Percentiles rank a stretch among this genome's conserved stretches.
Evolutionary conservation across 2,329 filamentous ascomycete species (phyloP).

Genomic region (Paramyrothecium roridum): DNA sequence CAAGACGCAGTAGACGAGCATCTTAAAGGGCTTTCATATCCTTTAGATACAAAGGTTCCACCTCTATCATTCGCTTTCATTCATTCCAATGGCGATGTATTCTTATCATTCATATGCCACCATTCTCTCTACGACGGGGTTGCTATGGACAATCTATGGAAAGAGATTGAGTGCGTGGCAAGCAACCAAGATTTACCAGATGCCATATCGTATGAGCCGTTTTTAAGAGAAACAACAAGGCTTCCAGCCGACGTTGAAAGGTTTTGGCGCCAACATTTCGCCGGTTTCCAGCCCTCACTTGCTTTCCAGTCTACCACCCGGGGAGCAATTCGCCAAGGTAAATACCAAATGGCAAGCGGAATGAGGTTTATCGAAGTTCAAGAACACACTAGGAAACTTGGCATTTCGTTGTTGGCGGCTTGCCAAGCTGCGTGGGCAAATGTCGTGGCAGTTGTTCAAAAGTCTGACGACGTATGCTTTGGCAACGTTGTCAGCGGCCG

Average conservation of each 20-base stretch:
- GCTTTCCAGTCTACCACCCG: constrained; percentile 18
- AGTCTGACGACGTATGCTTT: constrained; percentile 70
- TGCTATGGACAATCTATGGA: constrained; percentile 66
- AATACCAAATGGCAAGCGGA: constrained; percentile 22
- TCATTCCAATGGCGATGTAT: constrained; percentile 20
- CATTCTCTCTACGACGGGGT: constrained; percentile 87
- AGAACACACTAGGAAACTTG: constrained; percentile 45
- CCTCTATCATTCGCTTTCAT: constrained; percentile 45
- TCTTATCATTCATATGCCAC: constrained; percentile 57
- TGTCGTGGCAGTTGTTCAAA: constrained; percentile 54
- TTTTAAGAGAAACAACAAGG: constrained; percentile 57
- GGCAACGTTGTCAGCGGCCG: constrained; percentile 83
- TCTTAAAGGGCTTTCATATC: constrained; percentile 29
- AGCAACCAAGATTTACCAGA: constrained; percentile 40
- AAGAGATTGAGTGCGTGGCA: constrained; percentile 65
- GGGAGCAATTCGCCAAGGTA: constrained; percentile 21
- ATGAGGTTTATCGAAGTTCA: constrained; percentile 44
- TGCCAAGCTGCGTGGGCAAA: constrained; percentile 73
- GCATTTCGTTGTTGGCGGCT: constrained; percentile 61
- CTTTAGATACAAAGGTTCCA: constrained; percentile 41
- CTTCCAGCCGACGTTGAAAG: constrained; percentile 45
- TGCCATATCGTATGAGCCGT: constrained; percentile 56
- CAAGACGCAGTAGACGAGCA: constrained; percentile 36
- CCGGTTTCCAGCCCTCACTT: constrained; percentile 37
- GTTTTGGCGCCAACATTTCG: constrained; percentile 65